phyloP scores from a whole-genome alignment of 108 stramenopile genomes.

The Skeletonema costatum region DNA sequence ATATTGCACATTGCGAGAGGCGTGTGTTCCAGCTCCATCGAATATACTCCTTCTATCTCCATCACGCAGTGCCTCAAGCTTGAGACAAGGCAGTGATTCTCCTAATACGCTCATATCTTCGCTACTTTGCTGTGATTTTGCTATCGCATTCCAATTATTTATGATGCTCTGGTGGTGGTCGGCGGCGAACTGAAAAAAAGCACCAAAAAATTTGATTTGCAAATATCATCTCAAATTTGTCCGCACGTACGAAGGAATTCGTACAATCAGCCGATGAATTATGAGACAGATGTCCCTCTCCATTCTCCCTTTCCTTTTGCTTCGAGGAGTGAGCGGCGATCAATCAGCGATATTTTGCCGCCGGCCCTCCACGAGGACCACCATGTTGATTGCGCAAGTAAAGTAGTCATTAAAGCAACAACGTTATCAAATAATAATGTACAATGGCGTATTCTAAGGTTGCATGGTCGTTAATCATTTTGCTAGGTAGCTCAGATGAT shows the following conservation, averaged over 20 bases:
- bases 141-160: not conserved
- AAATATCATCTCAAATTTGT: not conserved
- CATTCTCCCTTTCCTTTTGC: too few relatives aligned
- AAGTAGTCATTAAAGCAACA: too few relatives aligned
- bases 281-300: too few relatives aligned
- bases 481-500: not conserved
- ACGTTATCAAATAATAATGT: too few relatives aligned
- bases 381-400: too few relatives aligned
- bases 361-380: too few relatives aligned
- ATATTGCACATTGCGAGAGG: not conserved
- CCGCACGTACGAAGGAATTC: not conserved
- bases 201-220: not conserved
- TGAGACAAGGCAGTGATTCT: slow-evolving; percentile 1
- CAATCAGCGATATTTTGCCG: too few relatives aligned
- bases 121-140: not conserved
- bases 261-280: not conserved
- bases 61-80: not conserved
- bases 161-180: not conserved
- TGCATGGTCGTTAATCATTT: not conserved
- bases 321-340: too few relatives aligned
- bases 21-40: not conserved
- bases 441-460: not conserved
- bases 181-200: not conserved
- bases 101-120: slow-evolving; percentile 2
- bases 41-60: not conserved